A percentile compares a stretch with the other conserved stretches of the same genome.
Conservation (phyloP, 1,284 basidiomycete genomes). For the Microbotryomycetes sp. region DNA sequence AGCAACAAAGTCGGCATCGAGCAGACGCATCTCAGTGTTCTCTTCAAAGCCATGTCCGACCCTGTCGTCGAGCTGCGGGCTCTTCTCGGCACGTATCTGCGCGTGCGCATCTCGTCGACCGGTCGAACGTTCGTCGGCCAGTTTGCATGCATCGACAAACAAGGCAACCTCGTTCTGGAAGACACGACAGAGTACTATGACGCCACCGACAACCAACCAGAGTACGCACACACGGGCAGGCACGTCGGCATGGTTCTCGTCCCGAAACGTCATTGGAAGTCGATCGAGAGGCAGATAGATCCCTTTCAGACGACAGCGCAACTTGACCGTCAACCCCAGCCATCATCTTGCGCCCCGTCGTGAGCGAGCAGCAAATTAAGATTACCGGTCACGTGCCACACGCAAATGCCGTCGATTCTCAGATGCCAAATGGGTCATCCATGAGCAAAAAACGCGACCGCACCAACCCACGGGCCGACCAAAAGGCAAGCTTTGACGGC, state of each 20-base stretch:
- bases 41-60: background rate
- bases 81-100: conserved; percentile 10
- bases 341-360: background rate
- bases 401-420: too few relatives aligned
- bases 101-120: conserved; percentile 14
- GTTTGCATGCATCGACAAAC: conserved; percentile 25
- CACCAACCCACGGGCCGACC: too few relatives aligned
- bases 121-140: conserved; percentile 17
- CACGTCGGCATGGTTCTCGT: conserved; percentile 25
- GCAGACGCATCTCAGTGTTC: too few relatives aligned
- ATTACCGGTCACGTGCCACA: too few relatives aligned
- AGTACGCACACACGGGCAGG: background rate
- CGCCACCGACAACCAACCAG: background rate
- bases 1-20: too few relatives aligned
- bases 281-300: conserved; percentile 12
- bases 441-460: too few relatives aligned
- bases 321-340: background rate
- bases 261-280: conserved; percentile 12
- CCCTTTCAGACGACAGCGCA: background rate
- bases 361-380: too few relatives aligned
- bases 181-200: conserved; percentile 13
- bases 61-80: background rate
- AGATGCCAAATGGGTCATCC: too few relatives aligned
- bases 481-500: too few relatives aligned
- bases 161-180: conserved; percentile 29